These are phyloP conservation scores for Calonectria pauciramosa DNA, from an alignment of 2,329 filamentous ascomycete genomes.

Conservation along the genomic window DNA sequence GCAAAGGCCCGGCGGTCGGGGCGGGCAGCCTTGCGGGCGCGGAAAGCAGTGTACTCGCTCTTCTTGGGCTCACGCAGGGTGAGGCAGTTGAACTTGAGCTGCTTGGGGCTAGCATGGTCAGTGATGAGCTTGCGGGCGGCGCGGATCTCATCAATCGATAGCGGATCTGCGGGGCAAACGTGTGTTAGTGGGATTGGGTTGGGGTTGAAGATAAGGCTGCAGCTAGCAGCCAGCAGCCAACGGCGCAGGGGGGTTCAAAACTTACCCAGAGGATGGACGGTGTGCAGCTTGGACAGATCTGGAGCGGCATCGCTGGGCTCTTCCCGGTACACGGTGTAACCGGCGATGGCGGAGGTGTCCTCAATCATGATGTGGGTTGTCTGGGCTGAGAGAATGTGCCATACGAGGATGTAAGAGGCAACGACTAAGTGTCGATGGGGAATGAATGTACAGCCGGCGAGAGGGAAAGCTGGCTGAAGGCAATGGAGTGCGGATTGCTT, in stretches of 20 bases:
- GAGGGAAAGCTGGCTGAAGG: not conserved
- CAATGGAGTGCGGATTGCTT: not conserved
- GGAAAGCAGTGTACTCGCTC: slow-evolving; percentile 72
- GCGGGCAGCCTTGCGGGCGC: slow-evolving; percentile 62
- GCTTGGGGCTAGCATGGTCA: slow-evolving; percentile 49
- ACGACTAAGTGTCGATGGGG: slow-evolving; percentile 20
- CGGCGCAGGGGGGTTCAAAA: not conserved
- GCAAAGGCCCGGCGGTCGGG: slow-evolving; percentile 64
- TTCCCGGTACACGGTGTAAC: slow-evolving; percentile 61
- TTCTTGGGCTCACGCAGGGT: slow-evolving; percentile 77
- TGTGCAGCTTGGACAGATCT: slow-evolving; percentile 48
- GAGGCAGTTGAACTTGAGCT: slow-evolving; percentile 70
- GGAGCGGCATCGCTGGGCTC: slow-evolving; percentile 55
- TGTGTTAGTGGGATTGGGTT: slow-evolving; percentile 22
- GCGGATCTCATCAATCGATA: slow-evolving; percentile 68
- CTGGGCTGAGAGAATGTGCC: slow-evolving; percentile 44
- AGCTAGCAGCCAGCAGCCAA: not conserved
- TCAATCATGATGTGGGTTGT: slow-evolving; percentile 57
- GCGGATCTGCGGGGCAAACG: slow-evolving; percentile 57
- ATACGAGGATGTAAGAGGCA: slow-evolving; percentile 36
- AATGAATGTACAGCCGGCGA: too few relatives aligned
- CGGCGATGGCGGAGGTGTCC: slow-evolving; percentile 59
- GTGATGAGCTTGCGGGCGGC: slow-evolving; percentile 64
- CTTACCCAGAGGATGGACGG: slow-evolving; percentile 56
- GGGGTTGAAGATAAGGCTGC: not conserved